Conservation (phyloP, 225 moss, liverwort and hornwort genomes). For the Marchantia polymorpha region DNA sequence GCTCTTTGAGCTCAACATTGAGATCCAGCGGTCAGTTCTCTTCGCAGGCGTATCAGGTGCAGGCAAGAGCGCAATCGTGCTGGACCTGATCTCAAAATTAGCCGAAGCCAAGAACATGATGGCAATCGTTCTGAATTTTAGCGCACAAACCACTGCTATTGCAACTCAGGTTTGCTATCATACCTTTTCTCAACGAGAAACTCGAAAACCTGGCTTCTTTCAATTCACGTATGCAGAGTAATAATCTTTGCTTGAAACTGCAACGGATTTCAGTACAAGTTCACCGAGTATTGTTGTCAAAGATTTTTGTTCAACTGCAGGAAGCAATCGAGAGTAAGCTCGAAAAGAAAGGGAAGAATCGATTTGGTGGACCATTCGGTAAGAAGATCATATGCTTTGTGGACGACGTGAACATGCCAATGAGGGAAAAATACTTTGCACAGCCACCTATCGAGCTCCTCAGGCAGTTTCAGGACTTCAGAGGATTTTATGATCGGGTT, state of each 20-base stretch:
- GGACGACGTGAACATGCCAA: slow-evolving; percentile 94
- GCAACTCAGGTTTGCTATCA: slow-evolving; percentile 81
- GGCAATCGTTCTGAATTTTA: slow-evolving; percentile 79
- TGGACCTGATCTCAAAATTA: slow-evolving; percentile 58
- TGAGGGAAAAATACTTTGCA: slow-evolving; percentile 85
- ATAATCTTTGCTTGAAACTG: no score
- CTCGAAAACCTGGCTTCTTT: no score
- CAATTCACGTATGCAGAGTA: no score
- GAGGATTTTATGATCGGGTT: slow-evolving; percentile 85
- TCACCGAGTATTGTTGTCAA: background rate
- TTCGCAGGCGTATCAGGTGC: slow-evolving; percentile 80
- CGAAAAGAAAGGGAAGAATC: slow-evolving; percentile 77
- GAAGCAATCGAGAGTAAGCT: slow-evolving; percentile 90
- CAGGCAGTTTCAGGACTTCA: slow-evolving; percentile 72
- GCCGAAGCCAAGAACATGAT: slow-evolving; percentile 63
- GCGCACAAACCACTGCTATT: slow-evolving; percentile 85
- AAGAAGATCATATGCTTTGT: slow-evolving; percentile 82
- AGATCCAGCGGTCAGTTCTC: slow-evolving; percentile 60
- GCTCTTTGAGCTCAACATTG: slow-evolving; percentile 68
- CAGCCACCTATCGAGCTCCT: slow-evolving; percentile 83
- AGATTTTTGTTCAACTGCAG: slow-evolving; percentile 25
- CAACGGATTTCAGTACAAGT: background rate
- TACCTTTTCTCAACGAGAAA: no score
- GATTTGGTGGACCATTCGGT: slow-evolving; percentile 70
- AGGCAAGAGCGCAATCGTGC: slow-evolving; percentile 81